Evolutionary conservation across 164 flowering plant species (phyloP).

Genomic region (Aristolochia fimbriata): DNA sequence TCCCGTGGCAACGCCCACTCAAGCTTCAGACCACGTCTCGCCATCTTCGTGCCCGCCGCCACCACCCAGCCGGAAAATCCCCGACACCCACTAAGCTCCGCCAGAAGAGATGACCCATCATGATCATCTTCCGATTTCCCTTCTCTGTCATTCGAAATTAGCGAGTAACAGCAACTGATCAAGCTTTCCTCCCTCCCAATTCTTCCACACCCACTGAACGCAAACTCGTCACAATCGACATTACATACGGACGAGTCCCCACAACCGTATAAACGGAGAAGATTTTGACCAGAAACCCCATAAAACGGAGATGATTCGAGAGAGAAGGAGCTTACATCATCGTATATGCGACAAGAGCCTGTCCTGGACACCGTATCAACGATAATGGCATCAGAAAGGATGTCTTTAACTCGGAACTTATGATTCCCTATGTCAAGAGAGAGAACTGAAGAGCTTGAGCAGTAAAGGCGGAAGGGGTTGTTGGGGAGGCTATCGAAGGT

Average conservation of each 20-base stretch:
- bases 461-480: conserved; percentile 35
- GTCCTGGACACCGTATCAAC: conserved; percentile 48
- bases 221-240: conserved; percentile 33
- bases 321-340: conserved; percentile 39
- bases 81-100: conserved; percentile 46
- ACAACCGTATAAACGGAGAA: conserved; percentile 57
- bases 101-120: conserved; percentile 24
- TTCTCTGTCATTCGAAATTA: conserved; percentile 38
- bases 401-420: conserved; percentile 30
- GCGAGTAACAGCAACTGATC: conserved; percentile 63
- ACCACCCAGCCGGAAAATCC: conserved; percentile 65
- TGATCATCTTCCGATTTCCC: conserved; percentile 39
- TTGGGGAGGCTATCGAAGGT: conserved; percentile 8
- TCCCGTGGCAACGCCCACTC: conserved; percentile 69
- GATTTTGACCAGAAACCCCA: conserved; percentile 50
- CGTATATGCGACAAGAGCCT: conserved; percentile 36
- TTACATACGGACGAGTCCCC: conserved; percentile 69
- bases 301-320: conserved; percentile 27
- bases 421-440: conserved; percentile 29
- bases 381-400: conserved; percentile 48
- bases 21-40: conserved; percentile 56
- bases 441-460: conserved; percentile 42
- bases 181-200: conserved; percentile 18
- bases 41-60: conserved; percentile 18
- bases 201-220: conserved; percentile 27